Evolutionary conservation across 2,329 filamentous ascomycete species (phyloP).

Genomic region (Drechslerella coelobrocha): DNA sequence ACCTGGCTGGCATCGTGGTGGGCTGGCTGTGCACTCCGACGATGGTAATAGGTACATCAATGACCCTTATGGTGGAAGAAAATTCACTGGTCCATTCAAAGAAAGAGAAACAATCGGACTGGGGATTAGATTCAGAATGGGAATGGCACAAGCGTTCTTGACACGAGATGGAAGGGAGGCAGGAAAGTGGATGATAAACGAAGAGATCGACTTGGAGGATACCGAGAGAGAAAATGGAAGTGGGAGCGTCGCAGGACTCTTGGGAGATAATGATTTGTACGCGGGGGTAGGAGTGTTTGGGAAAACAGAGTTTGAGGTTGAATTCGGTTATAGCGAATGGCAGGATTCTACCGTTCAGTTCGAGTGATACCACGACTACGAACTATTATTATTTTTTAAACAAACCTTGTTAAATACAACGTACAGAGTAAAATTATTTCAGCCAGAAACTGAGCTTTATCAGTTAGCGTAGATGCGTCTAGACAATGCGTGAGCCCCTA

Average conservation of each 20-base stretch:
- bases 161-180: slow-evolving; percentile 69
- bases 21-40: slow-evolving; percentile 77
- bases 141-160: slow-evolving; percentile 68
- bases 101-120: slow-evolving; percentile 72
- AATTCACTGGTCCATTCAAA: slow-evolving; percentile 71
- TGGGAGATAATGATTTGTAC: slow-evolving; percentile 74
- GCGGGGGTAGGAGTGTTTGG: slow-evolving; percentile 75
- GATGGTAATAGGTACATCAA: slow-evolving; percentile 79
- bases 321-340: slow-evolving; percentile 62
- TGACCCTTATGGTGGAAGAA: slow-evolving; percentile 74
- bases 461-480: no score
- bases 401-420: no score
- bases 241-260: slow-evolving; percentile 65
- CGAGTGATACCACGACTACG: background rate
- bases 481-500: no score
- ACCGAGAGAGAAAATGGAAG: slow-evolving; percentile 20
- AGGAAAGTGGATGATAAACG: slow-evolving; percentile 74
- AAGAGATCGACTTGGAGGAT: slow-evolving; percentile 69
- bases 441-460: no score
- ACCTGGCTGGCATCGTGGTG: slow-evolving; percentile 80
- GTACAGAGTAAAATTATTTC: no score
- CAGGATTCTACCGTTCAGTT: slow-evolving; percentile 45
- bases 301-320: slow-evolving; percentile 60
- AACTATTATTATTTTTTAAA: no score
- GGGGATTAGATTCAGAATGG: slow-evolving; percentile 68